These are phyloP conservation scores for Cercospora sp. DNA, from an alignment of 2,329 filamentous ascomycete genomes.

Conservation along the genomic window DNA sequence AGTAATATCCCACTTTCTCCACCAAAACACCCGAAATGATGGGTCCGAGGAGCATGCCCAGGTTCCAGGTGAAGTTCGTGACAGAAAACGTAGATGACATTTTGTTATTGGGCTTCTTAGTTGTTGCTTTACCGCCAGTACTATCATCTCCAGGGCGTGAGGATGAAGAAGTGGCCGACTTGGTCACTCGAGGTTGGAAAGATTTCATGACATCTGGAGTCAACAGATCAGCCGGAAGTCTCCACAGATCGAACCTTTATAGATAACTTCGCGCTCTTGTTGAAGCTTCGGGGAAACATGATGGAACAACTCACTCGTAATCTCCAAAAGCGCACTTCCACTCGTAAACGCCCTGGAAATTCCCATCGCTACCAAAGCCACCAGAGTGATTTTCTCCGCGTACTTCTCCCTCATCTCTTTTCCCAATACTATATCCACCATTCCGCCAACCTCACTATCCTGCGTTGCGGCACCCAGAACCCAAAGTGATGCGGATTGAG, in stretches of 20 bases:
- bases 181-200: neutral
- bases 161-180: neutral
- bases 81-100: neutral
- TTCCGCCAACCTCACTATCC: neutral
- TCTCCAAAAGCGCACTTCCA: neutral
- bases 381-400: neutral
- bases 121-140: neutral
- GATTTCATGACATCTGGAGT: neutral
- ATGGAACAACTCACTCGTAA: neutral
- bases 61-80: neutral
- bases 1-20: neutral
- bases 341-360: neutral
- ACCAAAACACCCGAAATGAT: neutral
- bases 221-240: too few species aligned
- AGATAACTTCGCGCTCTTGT: too few species aligned
- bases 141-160: neutral
- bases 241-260: too few species aligned
- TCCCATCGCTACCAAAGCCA: neutral
- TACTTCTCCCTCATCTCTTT: neutral
- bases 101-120: neutral
- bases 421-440: neutral
- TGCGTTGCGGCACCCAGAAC: neutral
- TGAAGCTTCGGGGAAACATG: too few species aligned
- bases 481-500: neutral
- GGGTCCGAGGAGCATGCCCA: neutral